Conservation (phyloP, 2,329 filamentous ascomycete genomes). For the Trichoderma afroharzianum region DNA sequence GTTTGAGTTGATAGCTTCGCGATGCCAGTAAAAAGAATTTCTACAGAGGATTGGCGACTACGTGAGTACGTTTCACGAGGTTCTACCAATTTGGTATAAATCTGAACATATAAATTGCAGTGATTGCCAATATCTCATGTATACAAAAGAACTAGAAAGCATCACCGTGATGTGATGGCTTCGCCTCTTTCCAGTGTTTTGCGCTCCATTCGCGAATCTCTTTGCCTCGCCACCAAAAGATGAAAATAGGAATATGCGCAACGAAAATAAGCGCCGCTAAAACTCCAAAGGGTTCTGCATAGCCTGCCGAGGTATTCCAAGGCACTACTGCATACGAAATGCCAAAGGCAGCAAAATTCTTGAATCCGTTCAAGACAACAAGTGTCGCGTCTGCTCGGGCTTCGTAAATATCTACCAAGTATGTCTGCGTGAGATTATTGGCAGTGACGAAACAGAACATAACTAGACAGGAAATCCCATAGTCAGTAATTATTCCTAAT, state of each 20-base stretch:
- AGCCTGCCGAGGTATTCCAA: slow-evolving; percentile 1
- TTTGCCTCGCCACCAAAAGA: slow-evolving; percentile 7
- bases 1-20: background rate
- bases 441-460: background rate
- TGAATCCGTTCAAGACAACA: slow-evolving; percentile 7
- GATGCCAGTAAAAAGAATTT: background rate
- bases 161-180: slow-evolving; percentile 1
- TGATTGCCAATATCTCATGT: background rate
- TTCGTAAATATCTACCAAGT: slow-evolving; percentile 2
- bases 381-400: slow-evolving; percentile 1
- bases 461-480: background rate
- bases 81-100: background rate
- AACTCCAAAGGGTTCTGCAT: background rate
- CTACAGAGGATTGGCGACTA: background rate
- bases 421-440: slow-evolving; percentile 2
- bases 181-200: background rate
- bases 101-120: background rate
- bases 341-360: slow-evolving; percentile 6
- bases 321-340: slow-evolving; percentile 1
- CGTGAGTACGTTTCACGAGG: background rate
- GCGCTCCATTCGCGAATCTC: slow-evolving; percentile 8
- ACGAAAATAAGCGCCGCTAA: background rate
- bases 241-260: background rate
- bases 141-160: background rate
- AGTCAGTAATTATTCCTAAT: background rate